These are phyloP conservation scores for Dendrobium nobile DNA, from an alignment of 106 monocot genomes.

Conservation along the genomic window DNA sequence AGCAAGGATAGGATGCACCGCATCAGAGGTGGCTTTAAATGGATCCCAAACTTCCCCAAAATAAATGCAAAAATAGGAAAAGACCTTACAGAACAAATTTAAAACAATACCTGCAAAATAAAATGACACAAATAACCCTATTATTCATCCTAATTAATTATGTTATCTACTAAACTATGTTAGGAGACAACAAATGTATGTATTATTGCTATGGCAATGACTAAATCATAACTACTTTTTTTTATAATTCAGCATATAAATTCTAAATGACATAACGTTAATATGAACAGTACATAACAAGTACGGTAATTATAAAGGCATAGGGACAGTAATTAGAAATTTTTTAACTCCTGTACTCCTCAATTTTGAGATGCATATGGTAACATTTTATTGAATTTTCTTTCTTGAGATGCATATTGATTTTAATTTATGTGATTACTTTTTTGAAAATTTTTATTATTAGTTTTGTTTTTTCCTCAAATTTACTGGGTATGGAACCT, in stretches of 20 bases:
- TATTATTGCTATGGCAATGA: not conserved
- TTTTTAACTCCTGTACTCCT: not conserved
- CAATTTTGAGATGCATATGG: not conserved
- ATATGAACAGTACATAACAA: not conserved
- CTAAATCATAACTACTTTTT: not conserved
- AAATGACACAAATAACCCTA: too few relatives aligned
- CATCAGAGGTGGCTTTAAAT: too few relatives aligned
- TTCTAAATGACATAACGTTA: not conserved
- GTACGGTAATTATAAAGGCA: too few relatives aligned
- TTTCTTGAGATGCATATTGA: not conserved
- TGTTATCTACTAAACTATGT: too few relatives aligned
- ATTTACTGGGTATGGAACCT: not conserved
- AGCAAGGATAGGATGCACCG: too few relatives aligned
- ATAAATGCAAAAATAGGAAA: too few relatives aligned
- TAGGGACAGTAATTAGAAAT: not conserved
- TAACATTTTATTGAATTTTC: not conserved
- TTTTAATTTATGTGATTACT: not conserved
- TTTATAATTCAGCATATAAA: not conserved
- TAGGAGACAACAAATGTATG: not conserved
- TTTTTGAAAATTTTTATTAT: not conserved
- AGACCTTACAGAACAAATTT: too few relatives aligned
- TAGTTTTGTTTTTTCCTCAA: not conserved
- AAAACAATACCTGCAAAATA: too few relatives aligned
- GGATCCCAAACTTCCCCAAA: too few relatives aligned
- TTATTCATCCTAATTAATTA: too few relatives aligned